Evolutionary conservation across 129 eudicot genomes (phyloP).

Genomic region (Deinandra increscens): DNA sequence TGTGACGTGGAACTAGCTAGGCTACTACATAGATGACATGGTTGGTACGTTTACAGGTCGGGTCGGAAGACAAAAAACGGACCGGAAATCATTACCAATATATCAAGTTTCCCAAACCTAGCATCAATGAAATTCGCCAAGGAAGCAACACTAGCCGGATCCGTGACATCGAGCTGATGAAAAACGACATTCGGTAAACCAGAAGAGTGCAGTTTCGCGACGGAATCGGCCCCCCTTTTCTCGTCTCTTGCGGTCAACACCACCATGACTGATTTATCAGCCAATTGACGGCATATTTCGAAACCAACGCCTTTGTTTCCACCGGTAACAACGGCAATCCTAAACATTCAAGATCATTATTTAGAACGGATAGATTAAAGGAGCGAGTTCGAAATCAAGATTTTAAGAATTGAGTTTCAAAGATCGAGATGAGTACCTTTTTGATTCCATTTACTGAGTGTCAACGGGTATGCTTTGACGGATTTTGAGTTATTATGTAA

Average conservation of each 20-base stretch:
- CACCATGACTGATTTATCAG: slow-evolving; percentile 18
- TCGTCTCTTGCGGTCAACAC: slow-evolving; percentile 30
- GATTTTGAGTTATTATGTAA: no score
- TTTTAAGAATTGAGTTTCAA: background rate
- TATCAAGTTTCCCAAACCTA: slow-evolving; percentile 31
- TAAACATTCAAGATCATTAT: background rate
- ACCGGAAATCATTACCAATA: slow-evolving; percentile 15
- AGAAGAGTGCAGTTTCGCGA: slow-evolving; percentile 18
- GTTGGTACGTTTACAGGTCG: no score
- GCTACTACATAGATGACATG: no score
- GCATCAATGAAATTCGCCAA: slow-evolving; percentile 23
- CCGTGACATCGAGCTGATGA: slow-evolving; percentile 34
- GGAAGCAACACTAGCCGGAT: slow-evolving; percentile 26
- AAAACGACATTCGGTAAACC: slow-evolving; percentile 26
- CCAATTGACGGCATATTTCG: slow-evolving; percentile 41
- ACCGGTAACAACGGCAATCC: slow-evolving; percentile 39
- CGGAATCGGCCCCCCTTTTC: slow-evolving; percentile 33
- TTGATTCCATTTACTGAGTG: slow-evolving; percentile 14
- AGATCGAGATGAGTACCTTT: slow-evolving; percentile 8
- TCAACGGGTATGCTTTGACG: background rate
- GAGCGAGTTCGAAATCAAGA: background rate
- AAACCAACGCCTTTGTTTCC: slow-evolving; percentile 51
- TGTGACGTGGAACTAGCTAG: no score
- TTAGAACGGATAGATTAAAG: background rate
- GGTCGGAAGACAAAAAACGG: no score